Conservation (phyloP, 2,329 filamentous ascomycete genomes). For the Pyricularia sp. region DNA sequence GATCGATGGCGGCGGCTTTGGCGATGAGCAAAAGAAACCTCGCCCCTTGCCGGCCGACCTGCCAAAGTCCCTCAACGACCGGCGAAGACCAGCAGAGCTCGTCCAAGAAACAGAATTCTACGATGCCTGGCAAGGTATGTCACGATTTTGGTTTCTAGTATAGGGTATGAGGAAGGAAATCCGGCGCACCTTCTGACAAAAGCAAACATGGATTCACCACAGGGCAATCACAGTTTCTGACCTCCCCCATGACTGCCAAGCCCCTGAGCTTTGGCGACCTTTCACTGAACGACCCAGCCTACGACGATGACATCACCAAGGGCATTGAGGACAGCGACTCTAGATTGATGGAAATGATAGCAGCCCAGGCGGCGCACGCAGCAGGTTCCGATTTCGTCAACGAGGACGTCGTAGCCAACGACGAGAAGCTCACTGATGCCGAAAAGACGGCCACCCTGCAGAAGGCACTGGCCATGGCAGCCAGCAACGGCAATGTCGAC, state of each 20-base stretch:
- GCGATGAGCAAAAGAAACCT: slow-evolving; percentile 27
- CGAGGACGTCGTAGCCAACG: slow-evolving; percentile 68
- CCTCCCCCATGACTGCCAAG: slow-evolving; percentile 74
- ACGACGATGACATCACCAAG: slow-evolving; percentile 57
- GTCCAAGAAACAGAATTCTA: slow-evolving; percentile 90
- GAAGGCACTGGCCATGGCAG: slow-evolving; percentile 85
- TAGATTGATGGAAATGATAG: slow-evolving; percentile 90
- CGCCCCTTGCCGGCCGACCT: slow-evolving; percentile 68
- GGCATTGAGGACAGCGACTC: slow-evolving; percentile 66
- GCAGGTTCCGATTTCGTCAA: slow-evolving; percentile 64
- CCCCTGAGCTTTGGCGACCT: slow-evolving; percentile 76
- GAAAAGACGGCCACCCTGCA: slow-evolving; percentile 80
- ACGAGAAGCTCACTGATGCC: slow-evolving; percentile 61
- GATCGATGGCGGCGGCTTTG: slow-evolving; percentile 6
- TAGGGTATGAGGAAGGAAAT: slow-evolving; percentile 6
- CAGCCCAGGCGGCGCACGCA: slow-evolving; percentile 80
- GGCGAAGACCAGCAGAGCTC: slow-evolving; percentile 56
- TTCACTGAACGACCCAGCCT: slow-evolving; percentile 66
- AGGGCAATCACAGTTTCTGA: slow-evolving; percentile 96
- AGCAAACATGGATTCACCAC: slow-evolving; percentile 5
- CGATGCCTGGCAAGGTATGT: slow-evolving; percentile 90
- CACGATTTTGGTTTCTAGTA: slow-evolving; percentile 8
- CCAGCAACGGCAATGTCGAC: slow-evolving; percentile 87
- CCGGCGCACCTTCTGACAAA: slow-evolving; percentile 1
- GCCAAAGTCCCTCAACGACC: slow-evolving; percentile 85